phyloP scores from a whole-genome alignment of 306 rosid genomes.

The Cucumis hystrix region DNA sequence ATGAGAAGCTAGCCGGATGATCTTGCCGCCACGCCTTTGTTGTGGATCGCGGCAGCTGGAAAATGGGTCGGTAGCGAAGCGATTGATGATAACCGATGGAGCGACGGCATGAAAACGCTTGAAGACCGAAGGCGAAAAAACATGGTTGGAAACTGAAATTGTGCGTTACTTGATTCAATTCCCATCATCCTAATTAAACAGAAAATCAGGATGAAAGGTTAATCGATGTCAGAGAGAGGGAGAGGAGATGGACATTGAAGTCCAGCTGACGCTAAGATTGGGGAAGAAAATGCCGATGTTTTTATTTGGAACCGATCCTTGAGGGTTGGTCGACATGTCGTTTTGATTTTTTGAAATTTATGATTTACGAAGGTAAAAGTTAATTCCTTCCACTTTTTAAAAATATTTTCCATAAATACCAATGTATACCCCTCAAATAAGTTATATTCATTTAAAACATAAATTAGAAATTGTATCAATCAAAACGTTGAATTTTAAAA shows the following conservation, averaged over 20 bases:
- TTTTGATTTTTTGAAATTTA: neutral
- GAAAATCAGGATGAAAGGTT: neutral
- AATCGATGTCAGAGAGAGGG: neutral
- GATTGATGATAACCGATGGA: neutral
- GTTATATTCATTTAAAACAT: no score
- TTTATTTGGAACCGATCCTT: neutral
- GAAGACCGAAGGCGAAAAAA: neutral
- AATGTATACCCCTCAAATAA: no score
- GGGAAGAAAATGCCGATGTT: neutral
- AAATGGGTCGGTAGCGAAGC: neutral
- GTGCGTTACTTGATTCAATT: neutral
- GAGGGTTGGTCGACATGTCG: neutral
- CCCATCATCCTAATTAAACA: neutral
- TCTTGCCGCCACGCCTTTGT: neutral
- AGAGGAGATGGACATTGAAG: neutral
- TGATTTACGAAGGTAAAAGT: no score
- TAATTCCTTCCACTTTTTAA: no score
- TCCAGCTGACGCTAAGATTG: slow-evolving; percentile 1
- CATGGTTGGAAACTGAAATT: neutral
- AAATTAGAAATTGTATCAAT: no score
- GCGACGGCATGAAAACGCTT: neutral
- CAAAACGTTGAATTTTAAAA: no score
- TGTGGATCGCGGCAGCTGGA: neutral
- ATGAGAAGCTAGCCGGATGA: neutral
- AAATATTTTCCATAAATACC: no score